Evolutionary conservation across 306 rosid species (phyloP).

Genomic region (Cicer judaicum): DNA sequence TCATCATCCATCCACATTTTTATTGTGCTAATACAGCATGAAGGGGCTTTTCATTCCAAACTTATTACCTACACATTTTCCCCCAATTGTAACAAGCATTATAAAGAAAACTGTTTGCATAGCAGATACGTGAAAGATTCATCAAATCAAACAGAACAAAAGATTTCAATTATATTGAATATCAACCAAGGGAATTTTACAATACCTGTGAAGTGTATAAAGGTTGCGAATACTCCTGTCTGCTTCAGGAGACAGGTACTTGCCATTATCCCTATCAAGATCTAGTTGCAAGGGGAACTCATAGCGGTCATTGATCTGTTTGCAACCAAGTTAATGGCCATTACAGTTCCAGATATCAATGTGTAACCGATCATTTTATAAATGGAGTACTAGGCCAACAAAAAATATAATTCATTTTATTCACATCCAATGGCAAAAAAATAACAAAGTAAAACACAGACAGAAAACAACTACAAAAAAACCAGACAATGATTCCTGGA

Average conservation of each 20-base stretch:
- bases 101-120: neutral
- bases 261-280: slow-evolving; percentile 91
- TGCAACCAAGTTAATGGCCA: slow-evolving; percentile 30
- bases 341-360: neutral
- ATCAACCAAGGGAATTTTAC: slow-evolving; percentile 20
- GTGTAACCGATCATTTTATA: neutral
- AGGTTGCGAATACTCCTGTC: slow-evolving; percentile 92
- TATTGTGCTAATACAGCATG: neutral
- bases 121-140: slow-evolving; percentile 11
- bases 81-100: slow-evolving; percentile 32
- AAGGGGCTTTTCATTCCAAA: slow-evolving; percentile 7
- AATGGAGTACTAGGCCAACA: slow-evolving; percentile 2
- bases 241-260: slow-evolving; percentile 88
- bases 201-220: slow-evolving; percentile 87
- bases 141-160: slow-evolving; percentile 5
- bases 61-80: neutral
- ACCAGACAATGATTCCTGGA: neutral
- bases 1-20: neutral
- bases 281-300: slow-evolving; percentile 94
- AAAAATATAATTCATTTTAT: slow-evolving; percentile 1
- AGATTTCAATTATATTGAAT: neutral
- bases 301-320: slow-evolving; percentile 93
- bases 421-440: neutral
- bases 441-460: slow-evolving; percentile 15
- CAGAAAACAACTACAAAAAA: slow-evolving; percentile 1